Percentiles rank a stretch among this genome's conserved stretches.
These are phyloP conservation scores for Hexamita inflata DNA, from an alignment of 208 protist genomes.

Conservation along the genomic window DNA sequence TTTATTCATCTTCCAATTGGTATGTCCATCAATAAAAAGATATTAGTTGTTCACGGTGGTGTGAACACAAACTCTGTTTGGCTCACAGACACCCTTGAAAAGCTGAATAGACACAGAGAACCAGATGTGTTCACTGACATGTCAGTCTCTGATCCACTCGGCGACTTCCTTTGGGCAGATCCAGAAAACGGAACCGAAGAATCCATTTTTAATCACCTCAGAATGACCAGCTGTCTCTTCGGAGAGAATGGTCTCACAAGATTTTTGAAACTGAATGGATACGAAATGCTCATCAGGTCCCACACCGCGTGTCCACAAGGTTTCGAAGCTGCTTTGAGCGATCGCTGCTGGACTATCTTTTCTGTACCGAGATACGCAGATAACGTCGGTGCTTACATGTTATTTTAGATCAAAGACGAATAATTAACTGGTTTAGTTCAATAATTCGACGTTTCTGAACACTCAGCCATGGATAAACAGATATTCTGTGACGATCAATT, in stretches of 20 bases:
- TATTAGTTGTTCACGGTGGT: slow-evolving; percentile 19
- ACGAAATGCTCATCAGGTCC: slow-evolving; percentile 8
- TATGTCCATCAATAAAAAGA: not conserved
- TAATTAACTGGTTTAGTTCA: too few relatives aligned
- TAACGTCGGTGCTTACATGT: slow-evolving; percentile 12
- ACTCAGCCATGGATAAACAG: too few relatives aligned
- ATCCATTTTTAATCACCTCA: not conserved
- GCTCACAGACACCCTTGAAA: not conserved
- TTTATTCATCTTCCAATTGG: slow-evolving; percentile 7
- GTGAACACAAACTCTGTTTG: not conserved
- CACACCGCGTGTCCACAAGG: slow-evolving; percentile 7
- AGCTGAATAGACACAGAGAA: slow-evolving; percentile 17
- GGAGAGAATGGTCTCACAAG: not conserved
- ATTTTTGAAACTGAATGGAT: not conserved
- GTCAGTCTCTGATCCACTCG: not conserved
- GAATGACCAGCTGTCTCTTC: not conserved
- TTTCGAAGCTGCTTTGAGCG: not conserved
- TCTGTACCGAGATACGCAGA: slow-evolving; percentile 27
- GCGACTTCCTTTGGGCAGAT: slow-evolving; percentile 27
- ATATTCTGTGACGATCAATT: too few relatives aligned
- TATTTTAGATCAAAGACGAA: too few relatives aligned
- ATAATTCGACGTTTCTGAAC: too few relatives aligned
- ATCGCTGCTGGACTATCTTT: not conserved
- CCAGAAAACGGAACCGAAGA: not conserved
- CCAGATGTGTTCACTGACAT: not conserved